Evolutionary conservation across 2,329 filamentous ascomycete genomes (phyloP), one percentile per base, ranked within the genome.

Genomic region (Trichoderma oligosporum): DNA sequence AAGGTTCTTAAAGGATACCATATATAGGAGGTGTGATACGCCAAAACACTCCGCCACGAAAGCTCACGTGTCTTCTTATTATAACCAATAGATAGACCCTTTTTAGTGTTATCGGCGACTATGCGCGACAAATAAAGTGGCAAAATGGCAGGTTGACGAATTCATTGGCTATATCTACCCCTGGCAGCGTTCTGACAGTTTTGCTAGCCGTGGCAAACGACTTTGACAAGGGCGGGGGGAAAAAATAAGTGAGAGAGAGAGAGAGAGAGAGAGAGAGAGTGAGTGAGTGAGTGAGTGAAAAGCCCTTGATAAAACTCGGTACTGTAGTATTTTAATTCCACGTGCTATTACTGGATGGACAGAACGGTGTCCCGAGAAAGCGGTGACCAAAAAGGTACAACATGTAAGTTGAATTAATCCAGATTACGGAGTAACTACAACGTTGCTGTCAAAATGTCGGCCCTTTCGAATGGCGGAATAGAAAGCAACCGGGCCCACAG

Each of bases 371-470:
- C 31, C 38, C 41, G 31, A 55, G 41, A 36, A 41, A 22, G 7
- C 8, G 49, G 46, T n/a, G 9, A 20, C 16, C 16, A 33, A 29
- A 6, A 46, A 24, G 25, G 8, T 24, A 36, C n/a, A 36, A 38
- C 25, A 42, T 25, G 25, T 12, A 16, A 31, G 24, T 12, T 18
- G 35, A 16, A 22, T 31, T 12, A 11, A 41, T 29, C 8, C 53
- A n/a, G n/a, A n/a, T 27, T 31, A n/a, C 38, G n/a, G 38, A 39
- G 7, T 18, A 24, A 3, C 4, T 45, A 54, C 51, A 54, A 54
- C 51, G 51, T 54, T 54, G 41, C 51, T 35, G 27, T 36, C 49
- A 27, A 36, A 42, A 54, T 20, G 39, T 54, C 51, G 39, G 51
- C 31, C 29, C 25, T n/a, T 46, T 24, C 11, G 29, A 24, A n/a